phyloP scores from a whole-genome alignment of 768 basidiomycete genomes.

The Russula sp. region DNA sequence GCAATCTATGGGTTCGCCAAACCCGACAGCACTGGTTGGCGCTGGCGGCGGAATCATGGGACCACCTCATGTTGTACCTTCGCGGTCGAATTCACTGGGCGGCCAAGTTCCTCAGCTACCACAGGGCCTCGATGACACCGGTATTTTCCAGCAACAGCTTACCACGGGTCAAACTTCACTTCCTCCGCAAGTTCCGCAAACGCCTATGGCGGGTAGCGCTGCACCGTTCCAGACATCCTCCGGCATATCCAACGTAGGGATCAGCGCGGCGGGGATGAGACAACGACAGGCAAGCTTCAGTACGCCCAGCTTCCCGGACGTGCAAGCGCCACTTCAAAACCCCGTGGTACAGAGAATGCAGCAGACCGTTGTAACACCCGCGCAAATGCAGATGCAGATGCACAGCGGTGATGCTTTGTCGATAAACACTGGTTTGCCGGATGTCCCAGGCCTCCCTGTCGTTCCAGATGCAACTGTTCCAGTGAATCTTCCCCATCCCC shows the following conservation, averaged over 20 bases:
- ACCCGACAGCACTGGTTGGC: conserved; percentile 35
- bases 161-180: conserved; percentile 13
- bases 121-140: conserved; percentile 34
- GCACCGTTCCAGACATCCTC: conserved; percentile 24
- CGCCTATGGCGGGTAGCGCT: conserved; percentile 23
- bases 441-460: conserved; percentile 25
- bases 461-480: conserved; percentile 25
- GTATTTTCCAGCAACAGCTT: conserved; percentile 16
- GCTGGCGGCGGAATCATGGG: conserved; percentile 41
- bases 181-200: conserved; percentile 29
- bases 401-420: conserved; percentile 15
- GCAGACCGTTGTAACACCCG: conserved; percentile 17
- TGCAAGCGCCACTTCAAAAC: conserved; percentile 26
- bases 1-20: conserved; percentile 30
- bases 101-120: conserved; percentile 28
- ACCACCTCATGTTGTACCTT: conserved; percentile 37
- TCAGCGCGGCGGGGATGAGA: conserved; percentile 28
- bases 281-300: conserved; percentile 30
- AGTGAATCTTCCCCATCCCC: conserved; percentile 26
- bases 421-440: conserved; percentile 23
- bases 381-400: conserved; percentile 26
- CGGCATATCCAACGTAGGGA: conserved; percentile 25
- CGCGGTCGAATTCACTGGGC: conserved; percentile 31
- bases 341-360: conserved; percentile 20
- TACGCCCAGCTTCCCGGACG: conserved; percentile 31